Evolutionary conservation across 163 green algal genomes (phyloP).

Genomic region (Chlorella variabilis): DNA sequence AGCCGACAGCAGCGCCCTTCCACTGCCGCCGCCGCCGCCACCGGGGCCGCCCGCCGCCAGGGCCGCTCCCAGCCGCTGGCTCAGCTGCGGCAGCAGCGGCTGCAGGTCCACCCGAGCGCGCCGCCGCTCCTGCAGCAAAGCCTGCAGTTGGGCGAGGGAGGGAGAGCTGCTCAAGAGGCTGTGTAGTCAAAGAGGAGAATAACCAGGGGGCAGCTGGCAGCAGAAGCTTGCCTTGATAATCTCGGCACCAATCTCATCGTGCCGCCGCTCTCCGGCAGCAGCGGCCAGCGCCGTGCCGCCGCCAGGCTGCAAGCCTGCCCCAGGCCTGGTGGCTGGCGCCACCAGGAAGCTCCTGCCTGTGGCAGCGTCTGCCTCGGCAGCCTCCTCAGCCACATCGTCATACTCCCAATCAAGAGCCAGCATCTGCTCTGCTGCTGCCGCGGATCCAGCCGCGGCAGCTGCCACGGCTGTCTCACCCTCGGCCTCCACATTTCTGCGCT

Average conservation of each 20-base stretch:
- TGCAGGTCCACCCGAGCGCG: not conserved
- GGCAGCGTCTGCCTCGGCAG: not conserved
- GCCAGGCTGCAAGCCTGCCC: not conserved
- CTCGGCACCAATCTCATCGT: constrained; percentile 14
- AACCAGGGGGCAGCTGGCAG: not conserved
- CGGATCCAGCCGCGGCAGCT: not conserved
- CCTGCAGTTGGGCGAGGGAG: not conserved
- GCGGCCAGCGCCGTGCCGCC: too few relatives aligned
- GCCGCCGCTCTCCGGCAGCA: constrained; percentile 8
- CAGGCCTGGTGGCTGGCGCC: not conserved
- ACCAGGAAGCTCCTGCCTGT: not conserved
- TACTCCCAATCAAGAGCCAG: constrained; percentile 7
- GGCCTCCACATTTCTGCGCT: not conserved
- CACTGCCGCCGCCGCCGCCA: not conserved
- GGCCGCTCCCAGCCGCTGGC: not conserved
- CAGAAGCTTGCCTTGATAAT: constrained; percentile 3
- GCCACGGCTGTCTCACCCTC: not conserved
- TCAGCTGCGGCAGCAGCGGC: constrained; percentile 30
- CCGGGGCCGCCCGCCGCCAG: not conserved
- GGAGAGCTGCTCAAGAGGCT: too few relatives aligned
- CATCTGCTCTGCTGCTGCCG: not conserved
- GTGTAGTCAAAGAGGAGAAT: not conserved
- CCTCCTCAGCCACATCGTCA: constrained; percentile 11
- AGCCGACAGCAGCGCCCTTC: not conserved
- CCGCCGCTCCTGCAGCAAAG: constrained; percentile 24